A percentile compares a stretch with the other conserved stretches of the same genome.
Evolutionary conservation across 73 alveolate genomes (phyloP).

Genomic region (Paramecium sonneborni): DNA sequence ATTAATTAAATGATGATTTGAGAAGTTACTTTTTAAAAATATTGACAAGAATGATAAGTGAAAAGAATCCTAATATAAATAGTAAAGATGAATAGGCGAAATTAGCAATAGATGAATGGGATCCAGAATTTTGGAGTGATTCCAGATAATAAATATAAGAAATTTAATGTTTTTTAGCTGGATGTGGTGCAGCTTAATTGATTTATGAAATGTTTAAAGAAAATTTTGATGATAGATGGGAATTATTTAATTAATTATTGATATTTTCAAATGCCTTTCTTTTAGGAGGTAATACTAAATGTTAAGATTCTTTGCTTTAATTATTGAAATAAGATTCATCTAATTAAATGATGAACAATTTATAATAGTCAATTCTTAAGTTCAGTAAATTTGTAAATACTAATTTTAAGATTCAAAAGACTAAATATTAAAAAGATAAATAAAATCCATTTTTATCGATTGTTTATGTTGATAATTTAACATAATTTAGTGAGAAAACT

Average conservation of each 20-base stretch:
- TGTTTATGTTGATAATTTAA: slow-evolving; percentile 38
- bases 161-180: neutral
- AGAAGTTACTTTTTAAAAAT: neutral
- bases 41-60: neutral
- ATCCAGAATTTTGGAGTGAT: slow-evolving; percentile 51
- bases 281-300: slow-evolving; percentile 45
- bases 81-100: neutral
- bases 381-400: slow-evolving; percentile 29
- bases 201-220: slow-evolving; percentile 38
- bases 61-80: slow-evolving; percentile 31
- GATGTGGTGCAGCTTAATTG: slow-evolving; percentile 50
- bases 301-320: slow-evolving; percentile 9
- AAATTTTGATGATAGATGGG: slow-evolving; percentile 19
- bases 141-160: neutral
- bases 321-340: slow-evolving; percentile 22
- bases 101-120: slow-evolving; percentile 51
- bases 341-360: neutral
- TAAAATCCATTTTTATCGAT: slow-evolving; percentile 14
- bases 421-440: neutral
- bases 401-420: neutral
- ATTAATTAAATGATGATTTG: slow-evolving; percentile 20
- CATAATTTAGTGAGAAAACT: slow-evolving; percentile 4
- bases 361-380: neutral
- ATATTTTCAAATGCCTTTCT: slow-evolving; percentile 49
- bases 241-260: slow-evolving; percentile 14